These are phyloP conservation scores for Fusarium papillatum DNA, from an alignment of 2,329 filamentous ascomycete genomes.

Conservation along the genomic window DNA sequence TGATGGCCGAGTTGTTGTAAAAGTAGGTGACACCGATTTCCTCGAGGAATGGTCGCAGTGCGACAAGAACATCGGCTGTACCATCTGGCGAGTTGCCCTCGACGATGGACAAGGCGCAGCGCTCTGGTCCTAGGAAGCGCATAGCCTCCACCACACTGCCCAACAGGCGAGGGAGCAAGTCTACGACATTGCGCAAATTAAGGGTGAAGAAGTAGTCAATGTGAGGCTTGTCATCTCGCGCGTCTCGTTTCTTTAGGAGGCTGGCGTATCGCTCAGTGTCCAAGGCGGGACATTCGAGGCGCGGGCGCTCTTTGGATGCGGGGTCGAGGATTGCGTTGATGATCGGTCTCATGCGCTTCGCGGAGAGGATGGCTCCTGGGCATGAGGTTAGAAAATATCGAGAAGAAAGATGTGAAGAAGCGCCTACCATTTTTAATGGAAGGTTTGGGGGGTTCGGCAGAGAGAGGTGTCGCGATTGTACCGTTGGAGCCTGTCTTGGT, in stretches of 20 bases:
- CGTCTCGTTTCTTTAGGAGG: conserved; percentile 20
- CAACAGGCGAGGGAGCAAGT: conserved; percentile 63
- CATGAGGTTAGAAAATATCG: background rate
- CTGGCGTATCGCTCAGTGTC: conserved; percentile 39
- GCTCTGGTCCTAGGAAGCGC: conserved; percentile 61
- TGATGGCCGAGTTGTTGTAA: conserved; percentile 56
- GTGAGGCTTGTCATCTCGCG: background rate
- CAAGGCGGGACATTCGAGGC: conserved; percentile 47
- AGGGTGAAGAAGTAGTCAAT: conserved; percentile 66
- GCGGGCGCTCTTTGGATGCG: conserved; percentile 38
- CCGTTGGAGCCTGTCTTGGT: background rate
- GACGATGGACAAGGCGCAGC: conserved; percentile 67
- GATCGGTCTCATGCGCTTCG: conserved; percentile 41
- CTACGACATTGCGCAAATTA: conserved; percentile 60
- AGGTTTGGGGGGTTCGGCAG: background rate
- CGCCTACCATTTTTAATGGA: conserved; percentile 13
- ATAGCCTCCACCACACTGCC: conserved; percentile 65
- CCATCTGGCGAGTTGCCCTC: conserved; percentile 69
- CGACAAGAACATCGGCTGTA: conserved; percentile 63
- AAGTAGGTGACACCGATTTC: conserved; percentile 56
- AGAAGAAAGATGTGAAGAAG: rapidly evolving
- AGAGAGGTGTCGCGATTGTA: background rate
- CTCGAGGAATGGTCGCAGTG: conserved; percentile 56
- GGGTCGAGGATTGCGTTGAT: conserved; percentile 48
- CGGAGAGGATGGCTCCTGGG: conserved; percentile 50